phyloP scores from a whole-genome alignment of 768 basidiomycete genomes.

The Mycena maculata region DNA sequence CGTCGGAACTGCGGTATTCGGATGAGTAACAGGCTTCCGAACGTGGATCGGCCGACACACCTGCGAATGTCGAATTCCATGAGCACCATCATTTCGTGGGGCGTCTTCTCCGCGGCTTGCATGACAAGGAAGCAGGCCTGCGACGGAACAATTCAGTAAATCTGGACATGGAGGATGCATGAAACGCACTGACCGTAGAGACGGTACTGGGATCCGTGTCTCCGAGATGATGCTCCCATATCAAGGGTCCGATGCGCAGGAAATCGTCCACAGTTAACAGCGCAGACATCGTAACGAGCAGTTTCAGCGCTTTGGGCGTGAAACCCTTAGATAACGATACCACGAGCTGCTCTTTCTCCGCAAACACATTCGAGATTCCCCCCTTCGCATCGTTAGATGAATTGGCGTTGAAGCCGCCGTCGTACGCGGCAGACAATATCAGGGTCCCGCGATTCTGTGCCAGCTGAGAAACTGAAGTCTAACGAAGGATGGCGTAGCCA shows the following conservation, averaged over 20 bases:
- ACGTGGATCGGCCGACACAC: constrained; percentile 46
- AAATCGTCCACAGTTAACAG: constrained; percentile 63
- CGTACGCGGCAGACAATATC: constrained; percentile 45
- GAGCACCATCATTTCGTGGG: constrained; percentile 57
- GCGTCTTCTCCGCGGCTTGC: constrained; percentile 76
- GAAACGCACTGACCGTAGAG: constrained; percentile 58
- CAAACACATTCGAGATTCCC: constrained; percentile 51
- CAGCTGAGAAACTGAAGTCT: constrained; percentile 25
- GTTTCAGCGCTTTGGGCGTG: constrained; percentile 59
- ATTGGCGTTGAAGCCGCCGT: constrained; percentile 36
- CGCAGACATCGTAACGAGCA: constrained; percentile 73
- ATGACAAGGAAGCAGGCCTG: constrained; percentile 75
- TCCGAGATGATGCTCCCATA: constrained; percentile 69
- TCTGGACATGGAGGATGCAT: background rate
- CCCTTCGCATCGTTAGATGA: constrained; percentile 35
- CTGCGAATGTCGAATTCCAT: constrained; percentile 69
- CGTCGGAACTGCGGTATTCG: constrained; percentile 57
- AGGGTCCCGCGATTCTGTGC: constrained; percentile 58
- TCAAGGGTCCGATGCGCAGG: constrained; percentile 58
- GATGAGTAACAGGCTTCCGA: constrained; percentile 1
- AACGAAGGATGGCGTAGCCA: constrained; percentile 34
- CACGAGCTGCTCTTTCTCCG: constrained; percentile 52
- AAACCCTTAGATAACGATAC: constrained; percentile 60
- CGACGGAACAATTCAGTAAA: constrained; percentile 9
- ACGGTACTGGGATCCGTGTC: constrained; percentile 56